A percentile compares a stretch with the other conserved stretches of the same genome.
Conservation (phyloP, 768 basidiomycete genomes). For the Galerina marginata region DNA sequence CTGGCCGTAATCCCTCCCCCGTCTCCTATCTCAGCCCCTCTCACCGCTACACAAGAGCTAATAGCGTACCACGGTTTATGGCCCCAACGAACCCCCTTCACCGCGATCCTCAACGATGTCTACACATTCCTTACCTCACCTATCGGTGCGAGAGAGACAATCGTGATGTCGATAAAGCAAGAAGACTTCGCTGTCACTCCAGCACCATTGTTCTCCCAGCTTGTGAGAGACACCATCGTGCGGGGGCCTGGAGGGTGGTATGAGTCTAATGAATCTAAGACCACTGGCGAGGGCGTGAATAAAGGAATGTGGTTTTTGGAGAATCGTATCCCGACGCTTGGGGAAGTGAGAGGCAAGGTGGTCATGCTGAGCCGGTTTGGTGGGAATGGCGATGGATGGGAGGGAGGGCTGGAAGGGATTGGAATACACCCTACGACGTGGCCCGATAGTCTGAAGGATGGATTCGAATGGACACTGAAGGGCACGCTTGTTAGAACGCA, state of each 20-base stretch:
- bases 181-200: constrained; percentile 65
- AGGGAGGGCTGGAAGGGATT: constrained; percentile 67
- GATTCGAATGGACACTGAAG: constrained; percentile 82
- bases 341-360: constrained; percentile 85
- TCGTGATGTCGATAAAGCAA: constrained; percentile 90
- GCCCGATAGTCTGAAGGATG: constrained; percentile 78
- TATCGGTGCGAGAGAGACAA: constrained; percentile 65
- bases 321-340: constrained; percentile 79
- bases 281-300: constrained; percentile 13
- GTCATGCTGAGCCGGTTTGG: constrained; percentile 90
- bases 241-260: constrained; percentile 53
- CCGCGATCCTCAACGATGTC: constrained; percentile 64
- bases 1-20: constrained; percentile 61
- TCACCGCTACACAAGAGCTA: constrained; percentile 42
- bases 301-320: constrained; percentile 78
- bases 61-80: constrained; percentile 82
- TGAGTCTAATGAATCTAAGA: constrained; percentile 17
- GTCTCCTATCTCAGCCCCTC: constrained; percentile 5
- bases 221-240: constrained; percentile 70
- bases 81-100: constrained; percentile 73
- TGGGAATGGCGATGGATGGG: constrained; percentile 70
- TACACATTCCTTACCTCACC: constrained; percentile 68
- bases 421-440: constrained; percentile 89
- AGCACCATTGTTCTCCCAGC: constrained; percentile 57
- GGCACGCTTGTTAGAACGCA: constrained; percentile 74